These are phyloP conservation scores for Annona cherimola DNA, from an alignment of 164 flowering plant species.

Conservation along the genomic window DNA sequence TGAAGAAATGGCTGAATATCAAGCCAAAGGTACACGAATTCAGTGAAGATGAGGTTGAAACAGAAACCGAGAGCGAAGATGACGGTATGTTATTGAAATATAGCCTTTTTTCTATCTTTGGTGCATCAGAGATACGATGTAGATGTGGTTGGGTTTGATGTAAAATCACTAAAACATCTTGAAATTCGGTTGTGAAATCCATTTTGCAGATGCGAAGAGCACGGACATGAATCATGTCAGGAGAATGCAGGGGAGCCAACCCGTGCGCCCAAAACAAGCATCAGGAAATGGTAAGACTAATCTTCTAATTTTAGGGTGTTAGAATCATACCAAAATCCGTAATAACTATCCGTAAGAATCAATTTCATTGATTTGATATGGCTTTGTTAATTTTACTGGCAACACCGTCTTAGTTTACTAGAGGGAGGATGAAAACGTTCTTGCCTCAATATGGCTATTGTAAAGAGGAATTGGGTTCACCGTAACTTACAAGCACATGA, in stretches of 20 bases:
- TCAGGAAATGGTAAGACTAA: slow-evolving; percentile 35
- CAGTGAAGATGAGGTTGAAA: slow-evolving; percentile 89
- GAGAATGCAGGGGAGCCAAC: slow-evolving; percentile 28
- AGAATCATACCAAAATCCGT: neutral
- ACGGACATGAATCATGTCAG: slow-evolving; percentile 27
- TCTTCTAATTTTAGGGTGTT: slow-evolving; percentile 3
- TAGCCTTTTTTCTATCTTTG: neutral
- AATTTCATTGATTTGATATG: neutral
- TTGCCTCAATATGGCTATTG: neutral
- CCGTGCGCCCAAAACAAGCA: slow-evolving; percentile 31
- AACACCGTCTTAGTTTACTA: neutral
- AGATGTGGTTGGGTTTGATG: slow-evolving; percentile 2
- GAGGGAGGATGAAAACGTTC: neutral
- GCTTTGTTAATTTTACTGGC: neutral
- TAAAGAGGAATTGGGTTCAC: neutral
- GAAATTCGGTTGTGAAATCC: slow-evolving; percentile 31
- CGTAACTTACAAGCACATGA: neutral
- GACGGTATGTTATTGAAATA: slow-evolving; percentile 45
- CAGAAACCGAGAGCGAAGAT: slow-evolving; percentile 90
- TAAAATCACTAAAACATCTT: slow-evolving; percentile 14
- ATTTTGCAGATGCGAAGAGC: slow-evolving; percentile 39
- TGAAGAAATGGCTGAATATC: slow-evolving; percentile 97
- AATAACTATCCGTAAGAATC: neutral
- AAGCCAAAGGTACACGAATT: slow-evolving; percentile 80
- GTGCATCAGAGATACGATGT: neutral